Evolutionary conservation across 768 basidiomycete species (phyloP).

Genomic region (Favolaschia claudopus): DNA sequence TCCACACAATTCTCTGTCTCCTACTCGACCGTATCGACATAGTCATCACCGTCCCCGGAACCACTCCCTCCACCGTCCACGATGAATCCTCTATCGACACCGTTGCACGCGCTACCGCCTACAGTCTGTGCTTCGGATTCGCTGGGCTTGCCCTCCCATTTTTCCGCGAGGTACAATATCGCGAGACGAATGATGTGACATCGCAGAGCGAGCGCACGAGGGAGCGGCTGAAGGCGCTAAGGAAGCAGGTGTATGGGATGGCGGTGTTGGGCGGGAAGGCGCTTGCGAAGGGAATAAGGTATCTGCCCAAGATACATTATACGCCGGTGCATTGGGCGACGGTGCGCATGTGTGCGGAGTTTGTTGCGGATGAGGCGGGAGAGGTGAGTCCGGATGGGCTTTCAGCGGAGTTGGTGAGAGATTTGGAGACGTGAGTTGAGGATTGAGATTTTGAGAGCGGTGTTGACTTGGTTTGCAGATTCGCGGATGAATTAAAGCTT

Average conservation of each 20-base stretch:
- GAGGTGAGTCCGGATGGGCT: neutral
- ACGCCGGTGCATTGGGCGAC: neutral
- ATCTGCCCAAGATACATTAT: slow-evolving; percentile 1
- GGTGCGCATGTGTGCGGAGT: neutral
- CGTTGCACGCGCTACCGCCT: neutral
- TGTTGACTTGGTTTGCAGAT: neutral
- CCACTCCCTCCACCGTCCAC: neutral
- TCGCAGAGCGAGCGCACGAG: neutral
- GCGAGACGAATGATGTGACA: neutral
- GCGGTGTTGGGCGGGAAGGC: neutral
- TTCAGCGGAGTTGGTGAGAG: neutral
- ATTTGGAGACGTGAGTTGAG: neutral
- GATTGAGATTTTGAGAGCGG: neutral
- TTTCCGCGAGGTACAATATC: neutral
- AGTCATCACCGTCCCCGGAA: neutral
- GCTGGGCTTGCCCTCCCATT: neutral
- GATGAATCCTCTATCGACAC: neutral
- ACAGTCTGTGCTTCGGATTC: neutral
- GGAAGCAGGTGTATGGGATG: neutral
- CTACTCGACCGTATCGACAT: neutral
- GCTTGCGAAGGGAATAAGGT: neutral
- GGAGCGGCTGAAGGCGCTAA: neutral
- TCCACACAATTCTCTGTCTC: neutral
- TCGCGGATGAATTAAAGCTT: neutral
- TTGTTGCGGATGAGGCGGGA: neutral